Evolutionary conservation across 805 yeast species (phyloP), one percentile per base, ranked within the genome.

Genomic region (Candida easanensis): DNA sequence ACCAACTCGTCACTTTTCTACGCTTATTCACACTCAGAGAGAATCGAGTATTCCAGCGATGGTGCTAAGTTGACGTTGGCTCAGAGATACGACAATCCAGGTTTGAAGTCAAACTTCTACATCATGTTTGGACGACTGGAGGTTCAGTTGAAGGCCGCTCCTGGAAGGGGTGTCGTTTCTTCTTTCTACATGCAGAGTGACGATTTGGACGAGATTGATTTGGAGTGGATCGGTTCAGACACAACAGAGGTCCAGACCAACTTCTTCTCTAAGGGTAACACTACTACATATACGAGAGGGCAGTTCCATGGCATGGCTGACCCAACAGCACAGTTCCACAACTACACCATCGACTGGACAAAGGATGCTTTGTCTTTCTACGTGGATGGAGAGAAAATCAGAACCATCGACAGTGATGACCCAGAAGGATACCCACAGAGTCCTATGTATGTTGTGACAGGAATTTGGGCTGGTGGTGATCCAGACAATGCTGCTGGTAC

Each of bases 41-140:
- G 75, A 45, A 61, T 77, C 4, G 73, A 70, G 39, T 71, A 71
- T 53, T 51, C 68, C 8, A 69, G 66, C 7, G 74, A 76, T 21
- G 97, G 97, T n/a, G 64, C 82, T 11, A 57, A 65, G 31, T 62
- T 90, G 53, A 74, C 83, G 1, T 61, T 90, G 32, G 69, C 74
- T 2, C 69, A 81, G 51, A 70, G 82, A 52, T 81, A 70, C 46
- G 93, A 88, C 60, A 84, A 86, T 58, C 97, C 97, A 4, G 75
- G 89, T 5, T 65, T 88, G 42, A 74, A 72, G 52, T 87, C 96
- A 4, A 75, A 82, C 49, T 88, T 84, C 62, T 88, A 88, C 66
- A 77, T 90, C 54, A 86, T 89, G 93, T 90, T 82, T 63, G 97
- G 97, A 45, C 80, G 80, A 50, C 77, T 88, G 23, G 95, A 86